Evolutionary conservation across 352 stramenopile genomes (phyloP), one percentile per base, ranked within the genome.

Genomic region (Pythium periplocum): DNA sequence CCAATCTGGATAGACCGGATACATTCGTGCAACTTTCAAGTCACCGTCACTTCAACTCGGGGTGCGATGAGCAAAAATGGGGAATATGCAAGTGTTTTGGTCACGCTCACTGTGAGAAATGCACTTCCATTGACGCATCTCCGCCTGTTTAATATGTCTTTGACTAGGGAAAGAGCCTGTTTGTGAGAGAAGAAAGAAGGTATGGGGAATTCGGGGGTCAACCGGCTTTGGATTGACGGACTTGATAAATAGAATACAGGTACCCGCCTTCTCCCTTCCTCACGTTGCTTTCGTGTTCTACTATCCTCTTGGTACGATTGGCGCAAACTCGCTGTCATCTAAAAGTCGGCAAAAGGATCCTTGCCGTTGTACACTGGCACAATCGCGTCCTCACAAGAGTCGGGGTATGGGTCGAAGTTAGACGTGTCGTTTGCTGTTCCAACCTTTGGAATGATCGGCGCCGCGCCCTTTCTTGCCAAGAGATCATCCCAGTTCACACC

Each of bases 381-480:
- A 59, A 85, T 79, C 38, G 90, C 81, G 53, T 98, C 87, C 64
- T 97, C 88, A 64, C 79, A 78, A 51, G 83, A 89, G 59, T 98
- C 95, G 32, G 93, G 95, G 73, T 99, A 99, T 45, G 90, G 82
- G 61, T 98, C 96, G 73, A 99, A 99, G 78, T 98, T 98, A 47
- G 82, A 97, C 57, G 95, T 98, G 69, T 99, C 96, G 59, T 77
- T 97, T 49, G 84, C 75, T 30, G 86, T 88, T 45, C 70, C 75
- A 52, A 98, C 82, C 48, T 93, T 79, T 37, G 93, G 95, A 53
- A 98, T 92, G 65, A 98, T 98, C 50, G 95, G 95, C 33, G 93
- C 83, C 5, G 87, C 69, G 7, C 96, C 71, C 64, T 98, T 95
- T 65, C 83, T 75, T 57, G 83, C 75, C 17, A 98, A 53, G 33